Percentiles rank a stretch among this genome's conserved stretches.
Evolutionary conservation across 2,329 filamentous ascomycete genomes (phyloP).

Genomic region (Teratosphaeria gauchensis): DNA sequence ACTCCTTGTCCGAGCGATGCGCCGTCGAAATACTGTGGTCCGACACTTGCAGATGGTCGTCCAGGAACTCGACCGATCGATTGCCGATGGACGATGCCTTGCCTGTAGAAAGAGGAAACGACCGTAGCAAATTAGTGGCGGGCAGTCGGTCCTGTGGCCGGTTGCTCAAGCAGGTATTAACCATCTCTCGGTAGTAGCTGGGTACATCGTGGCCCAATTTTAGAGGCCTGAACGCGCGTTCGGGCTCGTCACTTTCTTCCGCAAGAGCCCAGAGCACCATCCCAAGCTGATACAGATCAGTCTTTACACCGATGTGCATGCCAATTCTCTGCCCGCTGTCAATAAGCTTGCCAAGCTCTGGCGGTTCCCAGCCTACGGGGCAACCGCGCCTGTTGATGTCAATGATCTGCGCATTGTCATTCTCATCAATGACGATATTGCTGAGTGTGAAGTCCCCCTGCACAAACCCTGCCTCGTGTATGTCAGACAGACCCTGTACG

Average conservation of each 20-base stretch:
- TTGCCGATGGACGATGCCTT: slow-evolving; percentile 4
- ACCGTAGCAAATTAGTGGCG: slow-evolving; percentile 59
- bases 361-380: slow-evolving; percentile 94
- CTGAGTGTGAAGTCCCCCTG: slow-evolving; percentile 96
- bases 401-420: slow-evolving; percentile 88
- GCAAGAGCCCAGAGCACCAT: slow-evolving; percentile 96
- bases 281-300: slow-evolving; percentile 87
- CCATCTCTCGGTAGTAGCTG: slow-evolving; percentile 65
- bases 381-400: slow-evolving; percentile 98
- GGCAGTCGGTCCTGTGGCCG: slow-evolving; percentile 63
- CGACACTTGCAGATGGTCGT: slow-evolving; percentile 20
- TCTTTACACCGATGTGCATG: slow-evolving; percentile 98
- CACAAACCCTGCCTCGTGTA: slow-evolving; percentile 92
- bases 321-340: slow-evolving; percentile 81
- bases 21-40: slow-evolving; percentile 28
- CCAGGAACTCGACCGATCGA: slow-evolving; percentile 6
- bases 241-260: slow-evolving; percentile 80
- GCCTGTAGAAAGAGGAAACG: slow-evolving; percentile 48
- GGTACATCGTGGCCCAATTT: slow-evolving; percentile 51
- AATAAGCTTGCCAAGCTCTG: slow-evolving; percentile 77
- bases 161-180: slow-evolving; percentile 66
- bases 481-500: slow-evolving; percentile 76
- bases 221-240: slow-evolving; percentile 64
- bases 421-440: slow-evolving; percentile 84
- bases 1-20: slow-evolving; percentile 37